A percentile compares a stretch with the other conserved stretches of the same genome.
Evolutionary conservation across 495 filamentous ascomycete genomes (phyloP).

Genomic region (Tuber umbilicatum): DNA sequence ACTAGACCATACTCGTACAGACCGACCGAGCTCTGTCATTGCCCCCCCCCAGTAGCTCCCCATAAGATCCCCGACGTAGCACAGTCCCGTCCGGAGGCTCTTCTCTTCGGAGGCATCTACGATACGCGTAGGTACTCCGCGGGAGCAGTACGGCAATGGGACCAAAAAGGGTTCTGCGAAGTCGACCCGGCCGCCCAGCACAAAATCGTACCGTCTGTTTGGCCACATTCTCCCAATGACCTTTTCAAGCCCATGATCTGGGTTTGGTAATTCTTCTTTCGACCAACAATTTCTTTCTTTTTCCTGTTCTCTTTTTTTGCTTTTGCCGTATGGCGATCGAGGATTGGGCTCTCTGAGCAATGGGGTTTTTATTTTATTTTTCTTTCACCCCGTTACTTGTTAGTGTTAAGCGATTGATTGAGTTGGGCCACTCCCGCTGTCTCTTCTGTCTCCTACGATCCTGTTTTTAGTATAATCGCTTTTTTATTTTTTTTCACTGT

Average conservation of each 20-base stretch:
- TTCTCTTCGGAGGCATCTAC: not conserved
- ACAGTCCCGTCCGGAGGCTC: not conserved
- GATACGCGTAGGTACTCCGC: constrained; percentile 5
- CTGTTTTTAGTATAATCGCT: constrained; percentile 7
- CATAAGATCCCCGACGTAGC: not conserved
- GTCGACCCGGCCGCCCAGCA: not conserved
- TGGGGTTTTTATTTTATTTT: constrained; percentile 19
- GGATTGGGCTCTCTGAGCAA: not conserved
- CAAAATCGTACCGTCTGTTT: not conserved
- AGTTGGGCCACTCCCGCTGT: constrained; percentile 18
- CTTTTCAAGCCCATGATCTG: not conserved
- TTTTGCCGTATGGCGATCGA: not conserved
- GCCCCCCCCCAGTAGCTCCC: not conserved
- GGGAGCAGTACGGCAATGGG: not conserved
- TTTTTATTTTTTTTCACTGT: constrained; percentile 23
- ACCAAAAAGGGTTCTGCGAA: not conserved
- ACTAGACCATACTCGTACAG: not conserved
- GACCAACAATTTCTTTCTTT: not conserved
- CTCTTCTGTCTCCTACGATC: constrained; percentile 24
- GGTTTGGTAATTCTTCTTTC: not conserved
- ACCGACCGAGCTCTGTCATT: not conserved
- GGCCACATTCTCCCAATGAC: not conserved
- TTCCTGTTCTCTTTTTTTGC: not conserved
- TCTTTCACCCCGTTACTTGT: constrained; percentile 26
- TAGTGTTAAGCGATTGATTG: constrained; percentile 17